Percentiles rank a stretch among this genome's conserved stretches.
These are phyloP conservation scores for Pseudozyma pruni DNA, from an alignment of 1,284 basidiomycete species.

Conservation along the genomic window DNA sequence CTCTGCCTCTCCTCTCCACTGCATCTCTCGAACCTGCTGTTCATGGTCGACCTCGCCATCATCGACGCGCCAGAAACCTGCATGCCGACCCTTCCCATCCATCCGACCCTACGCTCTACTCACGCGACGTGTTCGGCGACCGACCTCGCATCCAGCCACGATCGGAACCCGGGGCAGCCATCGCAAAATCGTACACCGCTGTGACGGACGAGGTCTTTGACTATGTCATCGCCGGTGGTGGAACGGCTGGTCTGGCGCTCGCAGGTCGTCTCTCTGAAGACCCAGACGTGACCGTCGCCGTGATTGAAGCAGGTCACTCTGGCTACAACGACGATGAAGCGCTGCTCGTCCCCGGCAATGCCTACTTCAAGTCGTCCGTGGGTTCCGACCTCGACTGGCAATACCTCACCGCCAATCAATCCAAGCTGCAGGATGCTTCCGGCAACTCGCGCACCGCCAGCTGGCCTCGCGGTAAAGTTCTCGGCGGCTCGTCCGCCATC, in stretches of 20 bases:
- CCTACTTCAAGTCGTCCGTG: conserved; percentile 45
- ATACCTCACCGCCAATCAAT: conserved; percentile 38
- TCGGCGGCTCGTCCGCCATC: conserved; percentile 71
- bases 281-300: conserved; percentile 73
- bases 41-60: conserved; percentile 14
- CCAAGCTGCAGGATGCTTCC: conserved; percentile 18
- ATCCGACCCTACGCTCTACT: conserved; percentile 8
- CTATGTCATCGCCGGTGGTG: conserved; percentile 92
- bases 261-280: conserved; percentile 83
- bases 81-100: conserved; percentile 18
- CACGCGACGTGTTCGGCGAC: conserved; percentile 16
- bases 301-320: conserved; percentile 73
- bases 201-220: conserved; percentile 67
- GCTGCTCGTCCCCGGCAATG: conserved; percentile 36
- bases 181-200: conserved; percentile 32
- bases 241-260: conserved; percentile 88
- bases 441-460: conserved; percentile 38
- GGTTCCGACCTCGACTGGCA: conserved; percentile 56
- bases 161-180: conserved; percentile 26
- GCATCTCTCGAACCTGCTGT: conserved; percentile 25
- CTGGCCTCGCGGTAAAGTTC: conserved; percentile 69
- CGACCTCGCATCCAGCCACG: conserved; percentile 15
- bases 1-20: conserved; percentile 29
- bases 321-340: conserved; percentile 41
- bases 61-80: conserved; percentile 12